phyloP scores from a whole-genome alignment of 23 red algal genomes.

The Gracilaria caudata region DNA sequence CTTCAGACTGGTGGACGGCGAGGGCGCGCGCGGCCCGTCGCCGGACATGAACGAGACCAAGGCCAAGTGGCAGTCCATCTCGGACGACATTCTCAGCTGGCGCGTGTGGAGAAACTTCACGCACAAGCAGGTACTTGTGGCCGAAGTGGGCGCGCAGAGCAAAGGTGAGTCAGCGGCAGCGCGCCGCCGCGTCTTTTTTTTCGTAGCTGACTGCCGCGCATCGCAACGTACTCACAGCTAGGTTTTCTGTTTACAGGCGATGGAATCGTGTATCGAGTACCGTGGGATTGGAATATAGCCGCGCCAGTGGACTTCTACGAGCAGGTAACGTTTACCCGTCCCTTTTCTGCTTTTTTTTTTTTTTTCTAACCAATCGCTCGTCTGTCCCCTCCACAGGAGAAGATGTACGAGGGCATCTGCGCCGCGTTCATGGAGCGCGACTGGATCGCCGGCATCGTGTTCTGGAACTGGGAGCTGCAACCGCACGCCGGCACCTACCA shows the following conservation, averaged over 20 bases:
- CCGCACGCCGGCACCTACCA: slow-evolving; percentile 26
- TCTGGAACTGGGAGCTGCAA: slow-evolving; percentile 56
- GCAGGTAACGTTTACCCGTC: slow-evolving; percentile 24
- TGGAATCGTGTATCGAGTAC: slow-evolving; percentile 51
- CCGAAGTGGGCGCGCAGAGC: slow-evolving; percentile 51
- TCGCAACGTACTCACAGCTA: no score
- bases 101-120: background rate
- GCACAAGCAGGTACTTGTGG: slow-evolving; percentile 44
- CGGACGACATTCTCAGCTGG: slow-evolving; percentile 30
- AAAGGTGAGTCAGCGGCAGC: slow-evolving; percentile 47
- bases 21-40: slow-evolving; percentile 34
- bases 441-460: slow-evolving; percentile 28
- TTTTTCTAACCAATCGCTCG: no score
- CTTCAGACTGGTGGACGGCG: slow-evolving; percentile 26
- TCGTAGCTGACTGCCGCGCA: background rate
- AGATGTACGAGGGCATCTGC: slow-evolving; percentile 59
- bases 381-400: no score
- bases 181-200: background rate
- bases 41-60: slow-evolving; percentile 34
- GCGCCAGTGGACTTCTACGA: slow-evolving; percentile 42
- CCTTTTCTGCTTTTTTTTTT: background rate
- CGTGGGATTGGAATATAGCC: slow-evolving; percentile 35
- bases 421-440: slow-evolving; percentile 4
- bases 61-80: background rate
- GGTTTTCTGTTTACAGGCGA: slow-evolving; percentile 21